These are phyloP conservation scores for Jatropha multifida DNA, from an alignment of 441 rosid genomes.

Conservation along the genomic window DNA sequence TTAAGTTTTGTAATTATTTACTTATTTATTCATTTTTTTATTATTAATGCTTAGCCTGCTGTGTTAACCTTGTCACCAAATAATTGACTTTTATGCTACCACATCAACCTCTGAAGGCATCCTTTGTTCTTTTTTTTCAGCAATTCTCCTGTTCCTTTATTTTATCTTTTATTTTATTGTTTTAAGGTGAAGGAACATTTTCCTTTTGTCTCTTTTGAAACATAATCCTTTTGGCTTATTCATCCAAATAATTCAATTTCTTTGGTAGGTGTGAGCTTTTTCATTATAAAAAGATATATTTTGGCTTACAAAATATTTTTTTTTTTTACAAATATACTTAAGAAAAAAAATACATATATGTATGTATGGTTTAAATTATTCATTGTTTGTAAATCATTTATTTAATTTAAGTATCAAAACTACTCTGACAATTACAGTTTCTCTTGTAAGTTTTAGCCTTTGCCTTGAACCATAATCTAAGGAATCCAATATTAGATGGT, in stretches of 20 bases:
- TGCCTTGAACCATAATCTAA: neutral
- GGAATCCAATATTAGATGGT: neutral
- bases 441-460: neutral
- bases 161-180: neutral
- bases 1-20: too few relatives aligned
- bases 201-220: neutral
- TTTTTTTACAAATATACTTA: too few relatives aligned
- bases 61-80: slow-evolving; percentile 17
- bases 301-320: too few relatives aligned
- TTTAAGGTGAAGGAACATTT: neutral
- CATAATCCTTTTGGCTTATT: neutral
- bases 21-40: neutral
- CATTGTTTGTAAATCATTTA: too few relatives aligned
- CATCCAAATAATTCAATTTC: slow-evolving; percentile 1
- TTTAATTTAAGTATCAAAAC: neutral
- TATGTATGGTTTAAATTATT: neutral
- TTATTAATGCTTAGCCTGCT: neutral
- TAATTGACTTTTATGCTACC: slow-evolving; percentile 32
- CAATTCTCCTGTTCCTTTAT: neutral
- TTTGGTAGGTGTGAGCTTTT: neutral
- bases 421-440: neutral
- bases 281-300: too few relatives aligned
- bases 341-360: too few relatives aligned
- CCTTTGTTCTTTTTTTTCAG: slow-evolving; percentile 12
- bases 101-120: slow-evolving; percentile 23